Conservation (phyloP, 176 grass and related monocot genomes). For the Dendrocalamus sinicus region DNA sequence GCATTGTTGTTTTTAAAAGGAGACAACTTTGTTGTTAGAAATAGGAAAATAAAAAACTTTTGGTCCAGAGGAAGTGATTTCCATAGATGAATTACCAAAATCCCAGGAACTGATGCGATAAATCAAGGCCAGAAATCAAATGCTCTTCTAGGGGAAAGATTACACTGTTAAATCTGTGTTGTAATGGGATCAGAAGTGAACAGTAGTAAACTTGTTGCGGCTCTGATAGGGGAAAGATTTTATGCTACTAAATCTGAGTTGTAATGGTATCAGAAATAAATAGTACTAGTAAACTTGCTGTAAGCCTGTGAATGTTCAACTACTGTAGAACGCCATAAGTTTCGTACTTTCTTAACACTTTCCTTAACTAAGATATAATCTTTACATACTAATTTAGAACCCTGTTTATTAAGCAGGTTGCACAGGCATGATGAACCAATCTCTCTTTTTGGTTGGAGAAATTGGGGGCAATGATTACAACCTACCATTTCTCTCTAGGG, state of each 20-base stretch:
- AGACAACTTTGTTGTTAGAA: background rate
- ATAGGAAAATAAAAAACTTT: background rate
- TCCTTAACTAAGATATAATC: constrained; percentile 29
- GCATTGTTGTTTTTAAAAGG: background rate
- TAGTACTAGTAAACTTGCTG: background rate
- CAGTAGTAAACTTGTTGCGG: background rate
- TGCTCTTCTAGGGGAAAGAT: constrained; percentile 18
- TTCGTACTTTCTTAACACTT: background rate
- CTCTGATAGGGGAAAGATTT: background rate
- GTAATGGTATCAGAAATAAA: background rate
- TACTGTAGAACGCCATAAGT: background rate
- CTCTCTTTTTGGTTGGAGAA: constrained; percentile 85
- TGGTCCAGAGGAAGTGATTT: background rate
- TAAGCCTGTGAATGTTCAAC: background rate
- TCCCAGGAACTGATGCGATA: constrained; percentile 3
- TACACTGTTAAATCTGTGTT: constrained; percentile 21
- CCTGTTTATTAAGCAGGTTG: constrained; percentile 42
- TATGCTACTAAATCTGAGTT: constrained; percentile 20
- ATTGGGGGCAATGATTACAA: constrained; percentile 99
- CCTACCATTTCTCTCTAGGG: constrained; percentile 48
- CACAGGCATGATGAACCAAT: constrained; percentile 44
- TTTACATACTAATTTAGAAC: constrained; percentile 2
- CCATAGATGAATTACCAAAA: constrained; percentile 9
- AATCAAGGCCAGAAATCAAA: constrained; percentile 8
- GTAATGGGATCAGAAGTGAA: background rate